phyloP scores from a whole-genome alignment of 2,329 filamentous ascomycete species.

The Venturia effusa region DNA sequence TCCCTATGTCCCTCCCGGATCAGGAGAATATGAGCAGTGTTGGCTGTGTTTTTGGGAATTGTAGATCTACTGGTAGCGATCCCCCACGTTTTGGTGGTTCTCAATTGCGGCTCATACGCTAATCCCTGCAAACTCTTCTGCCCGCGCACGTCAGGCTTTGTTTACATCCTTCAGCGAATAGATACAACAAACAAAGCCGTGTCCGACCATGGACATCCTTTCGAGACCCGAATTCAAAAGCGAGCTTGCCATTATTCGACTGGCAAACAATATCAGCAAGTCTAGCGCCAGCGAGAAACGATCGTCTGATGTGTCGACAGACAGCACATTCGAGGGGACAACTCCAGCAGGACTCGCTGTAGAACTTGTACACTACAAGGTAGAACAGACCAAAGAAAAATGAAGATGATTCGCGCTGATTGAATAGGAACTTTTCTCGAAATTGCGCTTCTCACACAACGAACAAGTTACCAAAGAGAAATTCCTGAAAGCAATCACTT shows the following conservation, averaged over 20 bases:
- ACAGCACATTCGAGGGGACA: constrained; percentile 45
- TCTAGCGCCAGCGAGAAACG: constrained; percentile 20
- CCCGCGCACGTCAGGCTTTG: neutral
- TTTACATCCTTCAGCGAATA: neutral
- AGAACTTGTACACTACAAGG: constrained; percentile 79
- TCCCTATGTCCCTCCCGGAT: neutral
- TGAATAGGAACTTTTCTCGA: constrained; percentile 71
- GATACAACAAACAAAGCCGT: neutral
- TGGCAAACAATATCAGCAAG: constrained; percentile 1
- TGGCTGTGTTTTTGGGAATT: neutral
- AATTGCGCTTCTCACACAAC: constrained; percentile 92
- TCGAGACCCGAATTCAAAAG: neutral
- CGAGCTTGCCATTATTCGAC: constrained; percentile 8
- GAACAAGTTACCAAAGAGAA: constrained; percentile 99
- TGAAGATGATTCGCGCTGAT: neutral
- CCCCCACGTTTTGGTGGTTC: neutral
- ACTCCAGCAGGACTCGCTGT: constrained; percentile 69
- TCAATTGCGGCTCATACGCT: neutral
- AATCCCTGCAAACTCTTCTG: neutral
- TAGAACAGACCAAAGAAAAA: constrained; percentile 17
- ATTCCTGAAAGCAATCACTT: constrained; percentile 85
- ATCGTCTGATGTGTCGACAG: constrained; percentile 58
- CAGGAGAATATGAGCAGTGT: neutral
- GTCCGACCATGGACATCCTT: neutral
- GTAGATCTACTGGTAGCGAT: neutral